These are phyloP conservation scores for Pharus latifolius DNA, from an alignment of 176 grass and related monocot species.

Conservation along the genomic window DNA sequence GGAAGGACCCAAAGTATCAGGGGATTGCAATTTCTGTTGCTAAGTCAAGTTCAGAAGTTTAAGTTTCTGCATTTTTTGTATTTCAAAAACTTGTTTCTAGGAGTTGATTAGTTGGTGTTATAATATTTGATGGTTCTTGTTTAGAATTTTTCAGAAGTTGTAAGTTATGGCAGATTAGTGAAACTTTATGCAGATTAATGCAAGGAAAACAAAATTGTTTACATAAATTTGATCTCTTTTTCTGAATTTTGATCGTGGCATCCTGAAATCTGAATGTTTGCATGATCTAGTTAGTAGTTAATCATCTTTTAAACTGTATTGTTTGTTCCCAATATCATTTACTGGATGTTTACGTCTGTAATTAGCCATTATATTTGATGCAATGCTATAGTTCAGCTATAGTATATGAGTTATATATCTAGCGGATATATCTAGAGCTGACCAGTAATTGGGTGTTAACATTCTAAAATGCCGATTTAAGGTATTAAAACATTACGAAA, in stretches of 20 bases:
- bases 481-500: no score
- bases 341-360: no score
- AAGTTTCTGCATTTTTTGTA: not conserved
- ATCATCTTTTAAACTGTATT: not conserved
- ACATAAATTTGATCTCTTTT: no score
- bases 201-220: no score
- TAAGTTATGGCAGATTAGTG: not conserved
- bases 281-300: not conserved
- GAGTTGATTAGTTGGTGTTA: not conserved
- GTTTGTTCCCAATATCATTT: not conserved
- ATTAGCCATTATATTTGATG: no score
- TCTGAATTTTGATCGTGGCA: not conserved
- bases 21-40: not conserved
- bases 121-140: not conserved
- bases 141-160: not conserved
- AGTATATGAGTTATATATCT: no score
- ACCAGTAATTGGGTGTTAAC: no score
- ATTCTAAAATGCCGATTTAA: no score
- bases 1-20: constrained; percentile 37
- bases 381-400: not conserved
- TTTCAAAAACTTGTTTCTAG: no score
- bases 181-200: not conserved
- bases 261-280: not conserved
- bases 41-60: constrained; percentile 1
- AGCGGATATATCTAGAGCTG: no score